Evolutionary conservation across 352 stramenopile species (phyloP).

Genomic region (Phytopythium delawarense): DNA sequence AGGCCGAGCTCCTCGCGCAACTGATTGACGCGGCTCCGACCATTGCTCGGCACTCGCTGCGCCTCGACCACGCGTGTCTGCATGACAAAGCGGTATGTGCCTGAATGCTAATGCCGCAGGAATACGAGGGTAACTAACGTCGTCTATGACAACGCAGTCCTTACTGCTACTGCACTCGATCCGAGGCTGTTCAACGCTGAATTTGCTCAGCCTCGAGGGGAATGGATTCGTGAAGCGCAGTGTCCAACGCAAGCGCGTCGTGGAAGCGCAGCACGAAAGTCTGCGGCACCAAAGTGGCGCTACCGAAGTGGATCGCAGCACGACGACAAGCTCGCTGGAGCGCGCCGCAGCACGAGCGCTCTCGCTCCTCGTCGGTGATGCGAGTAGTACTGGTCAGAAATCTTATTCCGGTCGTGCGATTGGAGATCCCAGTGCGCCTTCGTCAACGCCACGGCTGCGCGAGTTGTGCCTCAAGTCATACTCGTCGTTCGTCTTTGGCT

Average conservation of each 20-base stretch:
- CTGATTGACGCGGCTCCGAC: constrained; percentile 42
- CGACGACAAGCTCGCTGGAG: constrained; percentile 25
- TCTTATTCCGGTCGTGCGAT: neutral
- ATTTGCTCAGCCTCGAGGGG: constrained; percentile 63
- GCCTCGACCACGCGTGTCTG: constrained; percentile 49
- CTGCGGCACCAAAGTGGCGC: neutral
- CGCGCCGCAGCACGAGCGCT: constrained; percentile 23
- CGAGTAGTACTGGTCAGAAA: neutral
- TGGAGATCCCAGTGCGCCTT: neutral
- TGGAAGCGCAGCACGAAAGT: neutral
- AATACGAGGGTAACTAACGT: neutral
- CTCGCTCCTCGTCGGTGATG: constrained; percentile 31
- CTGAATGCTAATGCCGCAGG: neutral
- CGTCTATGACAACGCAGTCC: constrained; percentile 22
- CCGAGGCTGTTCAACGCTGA: constrained; percentile 39
- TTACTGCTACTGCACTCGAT: constrained; percentile 59
- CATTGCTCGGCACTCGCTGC: constrained; percentile 33
- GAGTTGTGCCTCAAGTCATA: constrained; percentile 58
- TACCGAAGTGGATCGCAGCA: neutral
- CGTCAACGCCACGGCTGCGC: constrained; percentile 19
- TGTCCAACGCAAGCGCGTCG: constrained; percentile 11
- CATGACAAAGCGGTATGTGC: constrained; percentile 54
- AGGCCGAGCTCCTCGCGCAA: constrained; percentile 42
- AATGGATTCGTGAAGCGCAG: constrained; percentile 52
- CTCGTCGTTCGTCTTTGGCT: constrained; percentile 46